phyloP scores from a whole-genome alignment of 176 grass and related monocot species.

The Stipa capillata region DNA sequence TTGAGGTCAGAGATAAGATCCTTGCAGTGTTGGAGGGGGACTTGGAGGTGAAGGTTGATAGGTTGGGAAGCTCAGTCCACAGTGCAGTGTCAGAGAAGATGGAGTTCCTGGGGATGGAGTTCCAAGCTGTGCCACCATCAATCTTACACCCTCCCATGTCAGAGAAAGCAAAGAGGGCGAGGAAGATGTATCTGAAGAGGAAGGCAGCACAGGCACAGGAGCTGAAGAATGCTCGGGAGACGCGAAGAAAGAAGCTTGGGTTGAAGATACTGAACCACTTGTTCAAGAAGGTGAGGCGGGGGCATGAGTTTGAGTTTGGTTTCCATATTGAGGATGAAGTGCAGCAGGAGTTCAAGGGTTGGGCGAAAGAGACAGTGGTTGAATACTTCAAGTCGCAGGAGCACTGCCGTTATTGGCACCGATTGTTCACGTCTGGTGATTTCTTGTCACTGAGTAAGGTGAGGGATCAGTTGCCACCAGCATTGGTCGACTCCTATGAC shows the following conservation, averaged over 20 bases:
- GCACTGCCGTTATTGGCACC: conserved; percentile 65
- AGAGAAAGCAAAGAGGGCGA: conserved; percentile 81
- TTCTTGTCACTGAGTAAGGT: conserved; percentile 65
- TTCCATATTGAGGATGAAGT: conserved; percentile 66
- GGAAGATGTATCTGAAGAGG: conserved; percentile 82
- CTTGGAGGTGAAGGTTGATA: conserved; percentile 62
- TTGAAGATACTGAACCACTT: conserved; percentile 81
- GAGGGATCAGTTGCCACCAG: conserved; percentile 60
- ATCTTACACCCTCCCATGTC: conserved; percentile 74
- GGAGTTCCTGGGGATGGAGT: conserved; percentile 73
- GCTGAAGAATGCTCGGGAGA: conserved; percentile 85
- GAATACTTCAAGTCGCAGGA: conserved; percentile 60
- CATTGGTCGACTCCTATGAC: conserved; percentile 78
- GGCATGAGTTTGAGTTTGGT: conserved; percentile 55
- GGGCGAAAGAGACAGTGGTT: conserved; percentile 49
- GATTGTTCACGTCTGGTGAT: conserved; percentile 57
- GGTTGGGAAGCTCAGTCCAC: conserved; percentile 58
- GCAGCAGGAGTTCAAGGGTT: conserved; percentile 49
- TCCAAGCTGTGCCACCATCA: conserved; percentile 83
- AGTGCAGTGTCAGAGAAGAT: conserved; percentile 83
- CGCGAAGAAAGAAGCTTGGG: conserved; percentile 78
- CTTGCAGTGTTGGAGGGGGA: conserved; percentile 49
- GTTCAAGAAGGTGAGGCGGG: conserved; percentile 70
- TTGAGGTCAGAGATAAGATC: conserved; percentile 59
- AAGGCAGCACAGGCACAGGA: conserved; percentile 66